phyloP scores from a whole-genome alignment of 2,329 filamentous ascomycete genomes.

The Coleophoma eucalyptorum region DNA sequence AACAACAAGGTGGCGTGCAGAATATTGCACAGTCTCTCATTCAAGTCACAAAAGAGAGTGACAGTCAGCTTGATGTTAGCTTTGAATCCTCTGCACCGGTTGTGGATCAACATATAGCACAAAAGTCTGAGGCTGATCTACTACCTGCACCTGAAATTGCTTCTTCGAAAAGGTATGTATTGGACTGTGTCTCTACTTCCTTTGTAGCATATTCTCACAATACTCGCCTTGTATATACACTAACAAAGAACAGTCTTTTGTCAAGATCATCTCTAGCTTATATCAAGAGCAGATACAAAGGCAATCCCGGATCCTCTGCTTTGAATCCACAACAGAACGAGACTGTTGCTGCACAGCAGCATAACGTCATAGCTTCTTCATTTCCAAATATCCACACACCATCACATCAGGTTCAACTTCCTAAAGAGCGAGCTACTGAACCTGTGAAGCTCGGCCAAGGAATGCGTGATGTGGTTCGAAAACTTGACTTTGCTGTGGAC shows the following conservation, averaged over 20 bases:
- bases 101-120: not conserved
- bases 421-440: not conserved
- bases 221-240: too few relatives aligned
- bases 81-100: slow-evolving; percentile 6
- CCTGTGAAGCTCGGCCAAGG: not conserved
- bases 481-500: not conserved
- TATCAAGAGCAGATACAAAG: too few relatives aligned
- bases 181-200: not conserved
- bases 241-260: too few relatives aligned
- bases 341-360: not conserved
- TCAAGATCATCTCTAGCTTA: too few relatives aligned
- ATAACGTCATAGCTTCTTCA: not conserved
- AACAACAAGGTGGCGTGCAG: slow-evolving; percentile 35
- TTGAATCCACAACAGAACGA: slow-evolving; percentile 2
- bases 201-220: not conserved
- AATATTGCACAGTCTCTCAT: slow-evolving; percentile 28
- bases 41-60: slow-evolving; percentile 23
- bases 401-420: not conserved
- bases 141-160: slow-evolving; percentile 12
- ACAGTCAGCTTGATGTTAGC: slow-evolving; percentile 17
- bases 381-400: not conserved
- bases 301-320: not conserved
- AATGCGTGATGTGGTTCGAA: not conserved
- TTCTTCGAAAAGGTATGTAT: slow-evolving; percentile 9
- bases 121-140: slow-evolving; percentile 1